These are phyloP conservation scores for Catharanthus roseus DNA, from an alignment of 257 asterid genomes.

Conservation along the genomic window DNA sequence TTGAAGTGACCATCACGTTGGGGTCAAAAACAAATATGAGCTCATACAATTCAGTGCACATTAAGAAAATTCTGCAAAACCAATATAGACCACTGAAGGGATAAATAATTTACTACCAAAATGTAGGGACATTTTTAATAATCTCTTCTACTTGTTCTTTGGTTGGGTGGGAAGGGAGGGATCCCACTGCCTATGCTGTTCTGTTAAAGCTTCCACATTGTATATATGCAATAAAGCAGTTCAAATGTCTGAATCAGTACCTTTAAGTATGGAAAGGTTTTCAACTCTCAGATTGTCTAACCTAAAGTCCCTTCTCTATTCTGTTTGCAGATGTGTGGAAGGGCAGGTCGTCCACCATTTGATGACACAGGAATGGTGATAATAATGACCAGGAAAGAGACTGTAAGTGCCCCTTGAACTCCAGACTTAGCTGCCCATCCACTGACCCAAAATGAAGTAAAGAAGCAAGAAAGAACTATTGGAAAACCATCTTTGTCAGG, in stretches of 20 bases:
- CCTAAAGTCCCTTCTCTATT: constrained; percentile 2
- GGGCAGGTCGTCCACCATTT: constrained; percentile 99
- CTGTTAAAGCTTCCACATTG: background rate
- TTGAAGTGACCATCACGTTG: background rate
- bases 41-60: background rate
- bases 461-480: background rate
- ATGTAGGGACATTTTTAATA: background rate
- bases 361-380: constrained; percentile 93
- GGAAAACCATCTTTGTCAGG: background rate
- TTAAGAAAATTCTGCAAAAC: background rate
- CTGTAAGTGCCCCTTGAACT: constrained; percentile 39
- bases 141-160: background rate
- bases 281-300: background rate
- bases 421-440: background rate
- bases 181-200: background rate
- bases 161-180: constrained; percentile 4
- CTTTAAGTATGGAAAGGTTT: constrained; percentile 17
- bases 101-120: background rate
- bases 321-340: constrained; percentile 83
- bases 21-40: background rate
- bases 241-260: background rate
- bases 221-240: background rate
- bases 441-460: background rate
- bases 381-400: constrained; percentile 96
- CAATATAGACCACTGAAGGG: background rate